Evolutionary conservation across 2,329 filamentous ascomycete genomes (phyloP), one percentile per base, ranked within the genome.

Genomic region (Drechslera avenae): DNA sequence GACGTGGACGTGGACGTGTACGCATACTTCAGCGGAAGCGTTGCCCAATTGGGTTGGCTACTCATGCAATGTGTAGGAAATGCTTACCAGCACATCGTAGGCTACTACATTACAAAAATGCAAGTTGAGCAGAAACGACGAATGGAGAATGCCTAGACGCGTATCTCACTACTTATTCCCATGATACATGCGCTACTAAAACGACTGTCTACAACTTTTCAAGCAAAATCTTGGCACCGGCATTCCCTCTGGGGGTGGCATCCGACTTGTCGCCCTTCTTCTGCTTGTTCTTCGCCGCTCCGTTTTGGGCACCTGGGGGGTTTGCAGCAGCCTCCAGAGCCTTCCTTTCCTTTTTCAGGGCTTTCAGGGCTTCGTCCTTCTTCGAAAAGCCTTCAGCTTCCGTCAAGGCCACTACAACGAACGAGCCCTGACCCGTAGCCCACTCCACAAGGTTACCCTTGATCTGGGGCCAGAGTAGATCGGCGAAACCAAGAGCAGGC

Each of bases 381-480:
- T 85, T 80, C 19, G 79, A 79, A 64, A 94, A 94, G 50, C 86
- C 85, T 33, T 72, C 69, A 0, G 88, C 83, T 75, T 97, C 93
- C 4, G 92, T 75, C 59, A 97, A 77, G 13, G 86, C 88, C 19
- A 97, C 83, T 3, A 97, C 82, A 9, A 96, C 90, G 63, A 96
- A 97, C 1, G 89, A 90, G 62, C 91, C 91, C 1, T 87, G 83
- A 0, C 92, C 89, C 0, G 87, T 92, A 0, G 93, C 92, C 94
- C 94, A 99, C 16, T 85, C 79, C 50, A 94, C 73, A 18, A 95
- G 76, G 60, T 90, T 79, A 1, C 86, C 83, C 70, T 89, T 84
- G 73, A 97, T 92, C 54, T 88, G 78, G 5, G 87, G 85, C 71
- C 93, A 97, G n/a, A 99, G 80, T 40, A 88, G 78, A 58, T 88